Base-by-base conservation (phyloP, 495 filamentous ascomycete genomes). In the Daldinia vernicosa region DNA sequence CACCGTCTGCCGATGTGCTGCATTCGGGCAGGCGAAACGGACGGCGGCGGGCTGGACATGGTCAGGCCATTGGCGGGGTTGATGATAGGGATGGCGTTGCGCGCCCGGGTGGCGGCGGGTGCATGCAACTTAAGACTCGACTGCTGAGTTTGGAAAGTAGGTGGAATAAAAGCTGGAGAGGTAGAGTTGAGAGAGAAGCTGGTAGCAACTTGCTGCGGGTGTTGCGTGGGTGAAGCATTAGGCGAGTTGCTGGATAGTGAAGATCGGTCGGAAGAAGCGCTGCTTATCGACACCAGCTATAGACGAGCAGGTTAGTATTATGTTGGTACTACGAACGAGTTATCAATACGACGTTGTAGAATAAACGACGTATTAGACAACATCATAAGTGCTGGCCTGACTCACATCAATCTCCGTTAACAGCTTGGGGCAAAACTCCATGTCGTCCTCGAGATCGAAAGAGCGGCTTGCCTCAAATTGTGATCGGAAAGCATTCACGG, bases 31-130 rank as follows among this genome's bases (percentile, higher is more conserved):
- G 94, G 93, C 56, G 93, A 95, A 74, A 97, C 91, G 64, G 93
- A 97, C 55, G 88, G 91, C 3, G 95, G 95, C 71, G 95, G 96
- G 84, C 94, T 97, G 35, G 94, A 88, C 81, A 97, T 86, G 70
- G 88, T 89, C 81, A 95, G 88, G 68, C 95, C 93, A 33, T 96
- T 98, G 67, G 85, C 91, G 35, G 95, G 95, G 86, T 99, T 97
- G 82, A 99, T 91, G 78, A 99, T 99, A 17, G 95, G 96, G 72
- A 99, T 99, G 72, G 95, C 93, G 78, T 97, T 98, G 73, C 95
- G 92, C 70, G 90, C 89, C 78, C 96, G 92, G 63, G 92, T 91
- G 60, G 94, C 91, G 58, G 93, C 80, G 43, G 93, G 92, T 83
- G 97, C 95, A 77, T 96, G 92, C 74, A 92, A 86, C 81, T 93